A percentile compares a stretch with the other conserved stretches of the same genome.
These are phyloP conservation scores for Annulohypoxylon truncatum DNA, from an alignment of 2,329 filamentous ascomycete genomes.

Conservation along the genomic window DNA sequence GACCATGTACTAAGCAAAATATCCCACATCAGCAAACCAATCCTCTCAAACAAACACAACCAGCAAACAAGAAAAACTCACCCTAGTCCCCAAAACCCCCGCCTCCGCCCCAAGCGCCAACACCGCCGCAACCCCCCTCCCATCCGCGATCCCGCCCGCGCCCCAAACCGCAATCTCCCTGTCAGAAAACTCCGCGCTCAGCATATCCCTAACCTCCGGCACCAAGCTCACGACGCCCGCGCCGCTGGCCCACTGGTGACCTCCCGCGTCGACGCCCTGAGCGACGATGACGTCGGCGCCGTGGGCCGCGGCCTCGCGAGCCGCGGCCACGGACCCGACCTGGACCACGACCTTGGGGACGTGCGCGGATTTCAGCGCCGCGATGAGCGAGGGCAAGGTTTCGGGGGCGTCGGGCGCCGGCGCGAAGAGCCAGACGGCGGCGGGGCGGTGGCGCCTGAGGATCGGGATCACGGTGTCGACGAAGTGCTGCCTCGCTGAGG, in stretches of 20 bases:
- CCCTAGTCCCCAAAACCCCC: slow-evolving; percentile 46
- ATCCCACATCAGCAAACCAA: slow-evolving; percentile 17
- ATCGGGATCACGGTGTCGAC: slow-evolving; percentile 60
- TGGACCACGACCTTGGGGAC: slow-evolving; percentile 62
- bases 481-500: slow-evolving; percentile 54
- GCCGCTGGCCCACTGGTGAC: slow-evolving; percentile 60
- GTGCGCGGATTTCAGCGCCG: slow-evolving; percentile 36
- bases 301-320: slow-evolving; percentile 52
- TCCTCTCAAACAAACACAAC: neutral
- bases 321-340: slow-evolving; percentile 61
- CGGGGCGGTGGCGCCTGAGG: slow-evolving; percentile 64
- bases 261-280: slow-evolving; percentile 65
- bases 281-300: slow-evolving; percentile 62
- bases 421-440: slow-evolving; percentile 76
- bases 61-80: slow-evolving; percentile 35
- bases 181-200: slow-evolving; percentile 46
- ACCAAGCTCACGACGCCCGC: slow-evolving; percentile 60
- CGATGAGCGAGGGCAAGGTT: slow-evolving; percentile 41
- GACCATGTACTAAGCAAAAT: slow-evolving; percentile 49
- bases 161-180: slow-evolving; percentile 54
- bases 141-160: slow-evolving; percentile 62
- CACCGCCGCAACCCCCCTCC: slow-evolving; percentile 59
- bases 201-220: slow-evolving; percentile 60
- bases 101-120: slow-evolving; percentile 56
- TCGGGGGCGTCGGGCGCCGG: slow-evolving; percentile 54